phyloP scores from a whole-genome alignment of 768 basidiomycete genomes.

The Tylopilus vinaceipallidus region DNA sequence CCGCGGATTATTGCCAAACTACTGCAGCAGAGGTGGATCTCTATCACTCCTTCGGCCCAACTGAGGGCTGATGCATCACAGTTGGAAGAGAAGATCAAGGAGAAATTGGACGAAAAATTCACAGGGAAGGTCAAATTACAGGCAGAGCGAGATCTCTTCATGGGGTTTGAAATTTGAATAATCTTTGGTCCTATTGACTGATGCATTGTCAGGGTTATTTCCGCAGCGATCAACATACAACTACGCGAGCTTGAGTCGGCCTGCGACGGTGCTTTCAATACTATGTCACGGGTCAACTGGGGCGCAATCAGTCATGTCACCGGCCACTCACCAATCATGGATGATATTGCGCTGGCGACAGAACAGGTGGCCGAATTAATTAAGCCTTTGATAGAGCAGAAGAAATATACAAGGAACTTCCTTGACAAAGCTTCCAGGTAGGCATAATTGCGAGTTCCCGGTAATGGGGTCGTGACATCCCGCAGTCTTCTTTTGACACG shows the following conservation, averaged over 20 bases:
- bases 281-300: constrained; percentile 82
- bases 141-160: constrained; percentile 83
- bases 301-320: constrained; percentile 76
- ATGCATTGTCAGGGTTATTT: constrained; percentile 61
- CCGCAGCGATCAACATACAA: constrained; percentile 75
- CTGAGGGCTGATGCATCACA: constrained; percentile 30
- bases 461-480: not conserved
- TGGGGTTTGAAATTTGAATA: constrained; percentile 53
- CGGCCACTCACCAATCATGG: constrained; percentile 79
- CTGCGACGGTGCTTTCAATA: constrained; percentile 74
- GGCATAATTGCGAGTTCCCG: constrained; percentile 13
- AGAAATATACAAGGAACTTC: constrained; percentile 91
- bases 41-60: not conserved
- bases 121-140: constrained; percentile 82
- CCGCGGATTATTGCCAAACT: constrained; percentile 94
- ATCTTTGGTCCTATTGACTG: not conserved
- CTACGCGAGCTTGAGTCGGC: constrained; percentile 84
- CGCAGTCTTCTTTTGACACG: constrained; percentile 75
- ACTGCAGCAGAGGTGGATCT: constrained; percentile 78
- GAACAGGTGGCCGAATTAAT: constrained; percentile 77
- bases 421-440: constrained; percentile 93
- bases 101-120: constrained; percentile 73
- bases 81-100: constrained; percentile 91
- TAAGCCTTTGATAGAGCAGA: constrained; percentile 84
- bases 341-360: constrained; percentile 69